A percentile compares a stretch with the other conserved stretches of the same genome.
Conservation (phyloP, 2,329 filamentous ascomycete genomes). For the Pseudogymnoascus sp. region DNA sequence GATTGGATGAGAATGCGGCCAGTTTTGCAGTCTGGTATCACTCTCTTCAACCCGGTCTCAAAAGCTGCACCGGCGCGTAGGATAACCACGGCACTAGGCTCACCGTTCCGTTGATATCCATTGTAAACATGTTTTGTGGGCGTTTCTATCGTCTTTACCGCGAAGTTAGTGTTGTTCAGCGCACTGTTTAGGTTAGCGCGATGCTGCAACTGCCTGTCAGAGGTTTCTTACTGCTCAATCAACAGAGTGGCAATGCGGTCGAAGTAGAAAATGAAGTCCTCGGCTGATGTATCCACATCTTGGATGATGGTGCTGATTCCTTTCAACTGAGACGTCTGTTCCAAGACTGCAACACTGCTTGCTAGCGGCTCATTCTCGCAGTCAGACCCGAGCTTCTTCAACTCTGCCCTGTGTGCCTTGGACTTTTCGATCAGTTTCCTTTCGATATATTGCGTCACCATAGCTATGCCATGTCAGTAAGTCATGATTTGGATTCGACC, state of each 20-base stretch:
- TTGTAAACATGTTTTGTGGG: slow-evolving; percentile 61
- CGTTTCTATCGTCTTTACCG: slow-evolving; percentile 56
- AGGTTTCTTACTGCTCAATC: slow-evolving; percentile 57
- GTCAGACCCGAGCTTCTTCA: slow-evolving; percentile 66
- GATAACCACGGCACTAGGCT: slow-evolving; percentile 78
- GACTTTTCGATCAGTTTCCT: slow-evolving; percentile 83
- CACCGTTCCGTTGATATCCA: slow-evolving; percentile 62
- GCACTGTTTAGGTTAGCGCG: slow-evolving; percentile 43
- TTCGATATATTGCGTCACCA: slow-evolving; percentile 91
- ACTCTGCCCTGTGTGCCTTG: slow-evolving; percentile 66
- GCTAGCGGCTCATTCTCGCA: slow-evolving; percentile 66
- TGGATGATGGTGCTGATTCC: slow-evolving; percentile 90
- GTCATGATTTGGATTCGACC: background rate
- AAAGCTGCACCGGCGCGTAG: slow-evolving; percentile 83
- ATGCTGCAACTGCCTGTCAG: background rate
- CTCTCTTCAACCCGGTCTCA: slow-evolving; percentile 78
- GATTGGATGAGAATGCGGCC: slow-evolving; percentile 89
- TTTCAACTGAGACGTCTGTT: slow-evolving; percentile 69
- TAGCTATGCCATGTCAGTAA: slow-evolving; percentile 42
- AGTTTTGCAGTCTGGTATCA: slow-evolving; percentile 85
- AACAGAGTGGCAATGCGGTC: slow-evolving; percentile 79
- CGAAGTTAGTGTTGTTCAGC: slow-evolving; percentile 67
- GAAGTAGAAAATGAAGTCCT: slow-evolving; percentile 97
- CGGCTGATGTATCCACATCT: slow-evolving; percentile 65
- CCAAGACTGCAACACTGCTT: slow-evolving; percentile 62